Base-by-base conservation (phyloP, 2,329 filamentous ascomycete genomes). In the Fonsecaea pedrosoi region DNA sequence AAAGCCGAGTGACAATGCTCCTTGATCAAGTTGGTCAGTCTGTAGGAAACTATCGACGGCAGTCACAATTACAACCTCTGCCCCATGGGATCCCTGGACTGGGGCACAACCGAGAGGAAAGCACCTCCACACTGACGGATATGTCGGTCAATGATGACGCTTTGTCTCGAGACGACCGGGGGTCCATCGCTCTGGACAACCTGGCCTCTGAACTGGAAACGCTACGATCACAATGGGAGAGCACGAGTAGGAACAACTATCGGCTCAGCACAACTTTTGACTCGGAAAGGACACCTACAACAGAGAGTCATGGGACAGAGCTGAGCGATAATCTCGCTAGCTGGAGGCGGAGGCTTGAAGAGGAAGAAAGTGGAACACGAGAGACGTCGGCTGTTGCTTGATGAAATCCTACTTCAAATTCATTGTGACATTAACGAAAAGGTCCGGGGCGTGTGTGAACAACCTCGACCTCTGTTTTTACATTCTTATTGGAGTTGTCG, bases 11-110 rank as follows among this genome's bases (percentile, higher is more conserved):
- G 25, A 92, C 92, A 37, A 86, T 97, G 74, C 87, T 99, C 58
- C 88, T 99, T 12, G 93, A 98, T 77, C 94, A 98, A 76, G 94
- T 99, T 42, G 94, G 96, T 78, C 88, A 89, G 48, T 96, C 92
- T 3, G 95, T 99, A 15, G 94, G 95, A 79, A 96, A 92, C 77
- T 98, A 98, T 79, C 91, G 95, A 63, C 91, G 95, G 48, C 92
- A 88, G 73, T 87, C 86, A 4, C 82, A 87, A 70, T 76, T 79
- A 70, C 67, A 74, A 57, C 74, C 79, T 75, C 71, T 74, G 30
- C 55, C 69, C 2, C 60, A 65, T 54, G 63, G 66, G 13, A 59
- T 70, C 38, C 71, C 67, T 45, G 67, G 67, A 12, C 50, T 69
- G n/a, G 48, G 55, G 21, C 69, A 73, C 65, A 61, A 55, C 48